These are phyloP conservation scores for Closterium sp. DNA, from an alignment of 139 green algal species.

Conservation along the genomic window DNA sequence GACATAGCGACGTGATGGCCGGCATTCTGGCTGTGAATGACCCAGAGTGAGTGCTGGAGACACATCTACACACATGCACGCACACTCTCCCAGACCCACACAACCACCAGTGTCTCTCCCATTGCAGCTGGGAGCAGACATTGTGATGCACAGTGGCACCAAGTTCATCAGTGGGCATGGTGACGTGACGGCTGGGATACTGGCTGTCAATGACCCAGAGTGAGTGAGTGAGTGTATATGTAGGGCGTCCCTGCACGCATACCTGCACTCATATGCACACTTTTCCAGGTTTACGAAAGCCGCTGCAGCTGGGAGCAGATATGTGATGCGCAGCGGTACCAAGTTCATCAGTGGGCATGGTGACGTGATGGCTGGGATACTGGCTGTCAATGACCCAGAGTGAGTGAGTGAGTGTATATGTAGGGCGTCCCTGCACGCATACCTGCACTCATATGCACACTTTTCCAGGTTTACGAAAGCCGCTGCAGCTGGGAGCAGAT, in stretches of 20 bases:
- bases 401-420: not conserved
- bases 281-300: no score
- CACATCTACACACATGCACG: not conserved
- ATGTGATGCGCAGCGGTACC: conserved; percentile 92
- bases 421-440: no score
- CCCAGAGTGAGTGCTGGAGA: not conserved
- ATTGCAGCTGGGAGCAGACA: conserved; percentile 23
- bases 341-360: conserved; percentile 96
- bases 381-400: conserved; percentile 68
- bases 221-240: not conserved
- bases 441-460: not conserved
- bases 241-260: no score
- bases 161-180: conserved; percentile 96
- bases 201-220: conserved; percentile 68
- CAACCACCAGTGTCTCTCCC: no score
- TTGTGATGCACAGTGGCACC: conserved; percentile 92
- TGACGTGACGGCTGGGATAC: conserved; percentile 89
- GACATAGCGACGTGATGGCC: conserved; percentile 91
- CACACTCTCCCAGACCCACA: no score
- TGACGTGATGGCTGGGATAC: conserved; percentile 89
- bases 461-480: no score
- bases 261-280: not conserved
- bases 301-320: conserved; percentile 22
- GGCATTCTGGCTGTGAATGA: conserved; percentile 81
- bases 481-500: conserved; percentile 22